Base-by-base conservation (phyloP, 192 early-diverging fungal species). In the Backusella mclennaniae region DNA sequence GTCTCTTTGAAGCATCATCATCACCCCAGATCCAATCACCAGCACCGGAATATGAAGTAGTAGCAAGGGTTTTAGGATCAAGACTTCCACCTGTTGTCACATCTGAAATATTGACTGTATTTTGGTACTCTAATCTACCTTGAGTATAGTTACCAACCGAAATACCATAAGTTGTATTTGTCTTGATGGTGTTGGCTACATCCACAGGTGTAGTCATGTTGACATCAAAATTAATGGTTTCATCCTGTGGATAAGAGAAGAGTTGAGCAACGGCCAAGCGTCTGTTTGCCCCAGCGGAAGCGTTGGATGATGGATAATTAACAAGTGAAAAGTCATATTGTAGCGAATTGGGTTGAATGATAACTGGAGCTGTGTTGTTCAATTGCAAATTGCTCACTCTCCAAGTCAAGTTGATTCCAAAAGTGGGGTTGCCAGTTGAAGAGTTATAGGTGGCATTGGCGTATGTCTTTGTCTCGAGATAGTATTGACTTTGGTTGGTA, bases 91-190 rank as follows among this genome's bases (percentile, higher is more conserved):
- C 52, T 46, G 67, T 3, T 26, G 7, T 6, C 11, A 75, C 59
- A 38, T 79, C 76, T 17, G 72, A 73, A n/a, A 80, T 39, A 35
- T 75, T 80, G 4, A 76, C 67, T 14, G 76, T 67, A 1, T 67
- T 67, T 14, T 71, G 76, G 29, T 78, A 84, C 49, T 84, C 82
- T 11, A 80, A 38, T 17, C 82, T 76, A 49, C 82, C 82, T 70
- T 84, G 76, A 33, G 76, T 76, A 70, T 80, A 84, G 3, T 75
- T 31, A 52, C 82, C 82, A 36, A 84, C 63, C 0, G 79, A 80
- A 6, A 76, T 23, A 52, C 82, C 82, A 35, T 78, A 78, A 0
- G 82, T 84, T 4, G 21, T 2, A 39, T 84, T 84, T 19, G 76
- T 72, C 52, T 78, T 80, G 35, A 84, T 84, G 11, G 36, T 36